Evolutionary conservation across 768 basidiomycete species (phyloP).

Genomic region (Auricularia heimuer): DNA sequence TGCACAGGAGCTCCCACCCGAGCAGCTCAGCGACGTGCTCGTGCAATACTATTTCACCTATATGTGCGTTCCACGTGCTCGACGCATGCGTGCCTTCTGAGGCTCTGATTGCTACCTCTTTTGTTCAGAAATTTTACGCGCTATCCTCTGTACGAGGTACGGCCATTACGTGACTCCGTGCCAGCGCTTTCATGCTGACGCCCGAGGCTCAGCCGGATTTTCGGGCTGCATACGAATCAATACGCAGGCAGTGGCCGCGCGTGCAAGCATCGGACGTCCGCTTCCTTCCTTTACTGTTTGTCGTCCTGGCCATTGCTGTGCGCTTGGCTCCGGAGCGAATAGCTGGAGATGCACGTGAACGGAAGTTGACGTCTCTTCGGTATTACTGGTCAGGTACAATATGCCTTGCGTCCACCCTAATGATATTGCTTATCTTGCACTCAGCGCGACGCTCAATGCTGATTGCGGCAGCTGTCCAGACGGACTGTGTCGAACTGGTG

Average conservation of each 20-base stretch:
- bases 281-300: conserved; percentile 86
- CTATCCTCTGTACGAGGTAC: conserved; percentile 72
- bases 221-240: conserved; percentile 55
- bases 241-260: conserved; percentile 48
- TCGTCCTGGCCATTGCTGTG: conserved; percentile 80
- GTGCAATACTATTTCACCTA: conserved; percentile 73
- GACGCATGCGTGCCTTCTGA: not conserved
- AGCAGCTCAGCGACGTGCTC: conserved; percentile 61
- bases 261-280: conserved; percentile 69
- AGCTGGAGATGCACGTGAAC: conserved; percentile 64
- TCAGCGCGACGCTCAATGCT: conserved; percentile 78
- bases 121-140: conserved; percentile 76
- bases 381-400: conserved; percentile 92
- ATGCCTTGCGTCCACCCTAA: conserved; percentile 11
- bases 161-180: not conserved
- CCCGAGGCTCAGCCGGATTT: conserved; percentile 41
- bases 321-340: conserved; percentile 79
- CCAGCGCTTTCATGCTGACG: not conserved
- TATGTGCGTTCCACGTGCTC: conserved; percentile 39
- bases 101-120: conserved; percentile 1
- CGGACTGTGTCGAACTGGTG: conserved; percentile 88
- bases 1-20: conserved; percentile 77
- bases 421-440: conserved; percentile 5
- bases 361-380: conserved; percentile 71
- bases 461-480: conserved; percentile 87